Evolutionary conservation across 805 yeast species (phyloP).

Genomic region (Saccharomycopsis babjevae): DNA sequence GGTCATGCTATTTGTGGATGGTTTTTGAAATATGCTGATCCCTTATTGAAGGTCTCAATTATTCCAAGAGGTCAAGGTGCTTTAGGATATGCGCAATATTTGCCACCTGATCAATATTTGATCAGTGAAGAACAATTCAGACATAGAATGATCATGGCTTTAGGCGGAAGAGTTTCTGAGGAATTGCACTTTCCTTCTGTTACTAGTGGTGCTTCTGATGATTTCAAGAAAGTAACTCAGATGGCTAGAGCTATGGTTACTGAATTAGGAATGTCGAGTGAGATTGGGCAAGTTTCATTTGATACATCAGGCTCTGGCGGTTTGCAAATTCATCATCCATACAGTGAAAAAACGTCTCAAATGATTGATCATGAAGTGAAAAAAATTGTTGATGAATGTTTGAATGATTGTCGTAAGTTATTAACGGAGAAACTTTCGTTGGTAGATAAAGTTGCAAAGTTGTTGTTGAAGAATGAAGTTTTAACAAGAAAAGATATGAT

Average conservation of each 20-base stretch:
- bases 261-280: conserved; percentile 77
- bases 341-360: conserved; percentile 61
- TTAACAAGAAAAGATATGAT: conserved; percentile 76
- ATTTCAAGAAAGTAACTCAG: conserved; percentile 80
- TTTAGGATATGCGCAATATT: conserved; percentile 89
- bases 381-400: conserved; percentile 55
- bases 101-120: conserved; percentile 82
- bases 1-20: conserved; percentile 97
- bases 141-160: conserved; percentile 87
- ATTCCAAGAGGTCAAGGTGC: conserved; percentile 95
- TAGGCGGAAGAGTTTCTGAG: conserved; percentile 89
- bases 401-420: conserved; percentile 46
- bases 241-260: conserved; percentile 89
- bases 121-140: conserved; percentile 63
- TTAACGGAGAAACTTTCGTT: conserved; percentile 48
- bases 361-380: conserved; percentile 62
- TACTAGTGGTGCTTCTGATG: conserved; percentile 88
- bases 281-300: conserved; percentile 48
- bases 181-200: conserved; percentile 81
- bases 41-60: conserved; percentile 83
- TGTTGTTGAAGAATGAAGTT: conserved; percentile 63
- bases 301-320: conserved; percentile 43
- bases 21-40: conserved; percentile 82
- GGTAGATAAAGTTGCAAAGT: conserved; percentile 65
- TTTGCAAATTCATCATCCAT: conserved; percentile 48